These are phyloP conservation scores for Aristolochia fimbriata DNA, from an alignment of 164 flowering plant species.

Conservation along the genomic window DNA sequence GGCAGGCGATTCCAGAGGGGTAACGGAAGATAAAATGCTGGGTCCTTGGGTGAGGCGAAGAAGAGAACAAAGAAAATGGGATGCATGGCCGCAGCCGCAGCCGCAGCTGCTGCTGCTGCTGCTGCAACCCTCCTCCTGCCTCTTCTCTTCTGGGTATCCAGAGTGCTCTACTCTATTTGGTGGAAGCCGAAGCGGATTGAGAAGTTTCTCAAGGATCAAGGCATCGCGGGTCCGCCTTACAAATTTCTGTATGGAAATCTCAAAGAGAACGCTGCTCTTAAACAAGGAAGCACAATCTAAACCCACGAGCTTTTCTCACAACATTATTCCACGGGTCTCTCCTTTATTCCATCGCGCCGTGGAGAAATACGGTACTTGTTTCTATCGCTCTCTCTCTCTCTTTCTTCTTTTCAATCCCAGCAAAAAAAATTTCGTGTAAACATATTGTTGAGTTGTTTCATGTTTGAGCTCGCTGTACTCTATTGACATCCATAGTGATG, in stretches of 20 bases:
- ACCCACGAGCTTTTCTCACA: neutral
- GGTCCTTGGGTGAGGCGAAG: no score
- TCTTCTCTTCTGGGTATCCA: neutral
- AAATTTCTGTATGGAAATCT: slow-evolving; percentile 2
- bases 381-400: neutral
- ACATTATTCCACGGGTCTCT: neutral
- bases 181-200: slow-evolving; percentile 10
- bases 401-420: neutral
- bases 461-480: neutral
- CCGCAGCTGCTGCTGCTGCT: slow-evolving; percentile 13
- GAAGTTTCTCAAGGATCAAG: slow-evolving; percentile 11
- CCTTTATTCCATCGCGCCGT: neutral
- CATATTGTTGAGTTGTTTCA: neutral
- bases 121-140: slow-evolving; percentile 20
- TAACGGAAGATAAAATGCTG: no score
- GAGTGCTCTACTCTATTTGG: slow-evolving; percentile 9
- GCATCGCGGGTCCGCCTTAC: slow-evolving; percentile 10
- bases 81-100: no score
- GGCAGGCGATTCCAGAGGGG: no score
- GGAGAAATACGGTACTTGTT: neutral
- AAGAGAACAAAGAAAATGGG: no score
- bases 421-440: no score
- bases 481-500: no score
- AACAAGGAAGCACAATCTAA: neutral
- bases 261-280: neutral